Conservation (phyloP, 2,329 filamentous ascomycete species). For the Apiospora arundinis region DNA sequence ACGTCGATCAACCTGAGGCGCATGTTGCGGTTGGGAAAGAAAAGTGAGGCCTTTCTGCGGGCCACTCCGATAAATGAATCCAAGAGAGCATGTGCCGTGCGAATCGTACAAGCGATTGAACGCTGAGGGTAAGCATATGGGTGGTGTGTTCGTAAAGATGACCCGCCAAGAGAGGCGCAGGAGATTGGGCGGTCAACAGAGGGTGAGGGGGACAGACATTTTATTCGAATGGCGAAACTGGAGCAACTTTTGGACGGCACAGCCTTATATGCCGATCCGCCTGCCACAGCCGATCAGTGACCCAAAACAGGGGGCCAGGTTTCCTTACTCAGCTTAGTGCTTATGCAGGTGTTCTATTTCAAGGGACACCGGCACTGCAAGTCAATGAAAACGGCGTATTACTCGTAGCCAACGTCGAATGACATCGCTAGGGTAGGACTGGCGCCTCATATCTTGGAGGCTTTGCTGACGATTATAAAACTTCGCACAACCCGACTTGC, state of each 20-base stretch:
- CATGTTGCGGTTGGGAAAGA: background rate
- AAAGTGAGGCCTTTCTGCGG: background rate
- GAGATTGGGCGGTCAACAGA: background rate
- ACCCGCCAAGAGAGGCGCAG: background rate
- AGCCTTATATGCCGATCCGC: background rate
- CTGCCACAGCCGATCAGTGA: background rate
- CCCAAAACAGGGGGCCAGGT: background rate
- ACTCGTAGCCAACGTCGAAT: too few species aligned
- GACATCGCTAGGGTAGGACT: too few species aligned
- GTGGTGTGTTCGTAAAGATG: too few species aligned
- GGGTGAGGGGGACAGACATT: too few species aligned
- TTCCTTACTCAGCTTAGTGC: background rate
- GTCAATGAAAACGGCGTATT: too few species aligned
- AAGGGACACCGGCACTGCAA: background rate
- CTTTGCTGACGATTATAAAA: too few species aligned
- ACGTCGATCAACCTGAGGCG: background rate
- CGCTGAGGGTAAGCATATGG: background rate
- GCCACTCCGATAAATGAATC: background rate
- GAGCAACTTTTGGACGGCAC: background rate
- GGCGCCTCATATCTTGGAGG: too few species aligned
- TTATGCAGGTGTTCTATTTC: background rate
- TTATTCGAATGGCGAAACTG: background rate
- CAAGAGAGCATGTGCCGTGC: background rate
- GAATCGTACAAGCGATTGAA: background rate
- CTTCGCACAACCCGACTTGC: too few species aligned